Evolutionary conservation across 371 early-diverging fungal species (phyloP).

Genomic region (Haplosporangium sp.): DNA sequence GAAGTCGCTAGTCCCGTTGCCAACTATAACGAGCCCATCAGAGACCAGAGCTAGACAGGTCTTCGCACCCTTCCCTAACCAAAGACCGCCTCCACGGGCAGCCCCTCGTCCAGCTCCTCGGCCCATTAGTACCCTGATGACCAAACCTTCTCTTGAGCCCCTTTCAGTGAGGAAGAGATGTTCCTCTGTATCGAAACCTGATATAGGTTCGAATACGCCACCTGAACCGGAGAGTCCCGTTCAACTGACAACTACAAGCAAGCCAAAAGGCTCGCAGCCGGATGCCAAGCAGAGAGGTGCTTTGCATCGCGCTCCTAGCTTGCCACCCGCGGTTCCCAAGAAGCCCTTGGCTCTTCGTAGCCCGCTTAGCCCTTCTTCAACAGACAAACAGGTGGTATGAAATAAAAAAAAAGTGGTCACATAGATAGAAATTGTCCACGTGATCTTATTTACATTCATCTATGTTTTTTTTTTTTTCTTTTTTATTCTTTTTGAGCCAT

Average conservation of each 20-base stretch:
- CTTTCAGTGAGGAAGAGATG: no score
- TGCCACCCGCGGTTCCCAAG: conserved; percentile 36
- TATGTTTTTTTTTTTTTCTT: conserved; percentile 21
- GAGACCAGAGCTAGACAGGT: conserved; percentile 11
- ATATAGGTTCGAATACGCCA: no score
- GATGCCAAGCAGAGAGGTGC: conserved; percentile 6
- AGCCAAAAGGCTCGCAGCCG: neutral
- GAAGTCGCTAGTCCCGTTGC: neutral
- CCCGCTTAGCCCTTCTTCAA: conserved; percentile 5
- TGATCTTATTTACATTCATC: conserved; percentile 7
- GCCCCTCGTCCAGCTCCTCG: conserved; percentile 36
- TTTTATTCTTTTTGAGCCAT: neutral
- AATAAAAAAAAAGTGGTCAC: conserved; percentile 9
- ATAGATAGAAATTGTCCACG: conserved; percentile 24
- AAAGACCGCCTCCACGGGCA: conserved; percentile 8
- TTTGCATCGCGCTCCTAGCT: conserved; percentile 6
- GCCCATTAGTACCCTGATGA: conserved; percentile 16
- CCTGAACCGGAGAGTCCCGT: no score
- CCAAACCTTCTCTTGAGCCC: conserved; percentile 7
- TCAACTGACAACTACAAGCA: no score
- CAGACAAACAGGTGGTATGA: neutral
- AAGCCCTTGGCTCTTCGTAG: conserved; percentile 33
- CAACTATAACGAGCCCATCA: neutral
- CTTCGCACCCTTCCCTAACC: conserved; percentile 26
- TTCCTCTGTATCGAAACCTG: no score